phyloP scores from a whole-genome alignment of 306 rosid species.

The Mimosa bimucronata region DNA sequence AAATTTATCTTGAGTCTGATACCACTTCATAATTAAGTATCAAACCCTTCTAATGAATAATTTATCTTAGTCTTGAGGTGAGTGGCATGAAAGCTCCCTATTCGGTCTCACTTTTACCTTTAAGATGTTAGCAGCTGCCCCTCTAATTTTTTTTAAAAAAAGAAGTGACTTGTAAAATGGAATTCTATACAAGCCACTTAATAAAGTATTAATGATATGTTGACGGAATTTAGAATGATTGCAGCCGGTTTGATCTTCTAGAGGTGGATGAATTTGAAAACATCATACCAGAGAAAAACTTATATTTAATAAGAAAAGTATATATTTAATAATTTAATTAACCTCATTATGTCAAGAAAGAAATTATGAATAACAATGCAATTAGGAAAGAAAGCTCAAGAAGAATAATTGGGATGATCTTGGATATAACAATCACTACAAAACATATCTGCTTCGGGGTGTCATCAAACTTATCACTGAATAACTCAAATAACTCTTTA shows the following conservation, averaged over 20 bases:
- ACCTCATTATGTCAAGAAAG: slow-evolving; percentile 20
- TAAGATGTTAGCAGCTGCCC: too few relatives aligned
- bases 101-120: too few relatives aligned
- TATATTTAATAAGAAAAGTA: neutral
- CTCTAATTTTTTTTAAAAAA: too few relatives aligned
- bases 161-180: too few relatives aligned
- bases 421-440: slow-evolving; percentile 13
- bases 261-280: slow-evolving; percentile 5
- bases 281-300: neutral
- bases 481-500: slow-evolving; percentile 43
- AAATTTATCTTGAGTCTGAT: too few relatives aligned
- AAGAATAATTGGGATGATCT: slow-evolving; percentile 11
- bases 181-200: too few relatives aligned
- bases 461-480: slow-evolving; percentile 47
- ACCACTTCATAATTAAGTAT: too few relatives aligned
- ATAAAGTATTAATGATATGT: too few relatives aligned
- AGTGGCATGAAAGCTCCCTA: too few relatives aligned
- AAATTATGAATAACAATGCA: neutral
- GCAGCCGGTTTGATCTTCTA: neutral
- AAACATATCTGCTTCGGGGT: slow-evolving; percentile 70
- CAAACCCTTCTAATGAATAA: too few relatives aligned
- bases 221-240: neutral
- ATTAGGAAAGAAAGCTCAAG: slow-evolving; percentile 13
- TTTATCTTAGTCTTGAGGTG: too few relatives aligned
- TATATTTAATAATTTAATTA: slow-evolving; percentile 6